Base-by-base conservation (phyloP, 768 basidiomycete species). In the Tricholomella constricta region DNA sequence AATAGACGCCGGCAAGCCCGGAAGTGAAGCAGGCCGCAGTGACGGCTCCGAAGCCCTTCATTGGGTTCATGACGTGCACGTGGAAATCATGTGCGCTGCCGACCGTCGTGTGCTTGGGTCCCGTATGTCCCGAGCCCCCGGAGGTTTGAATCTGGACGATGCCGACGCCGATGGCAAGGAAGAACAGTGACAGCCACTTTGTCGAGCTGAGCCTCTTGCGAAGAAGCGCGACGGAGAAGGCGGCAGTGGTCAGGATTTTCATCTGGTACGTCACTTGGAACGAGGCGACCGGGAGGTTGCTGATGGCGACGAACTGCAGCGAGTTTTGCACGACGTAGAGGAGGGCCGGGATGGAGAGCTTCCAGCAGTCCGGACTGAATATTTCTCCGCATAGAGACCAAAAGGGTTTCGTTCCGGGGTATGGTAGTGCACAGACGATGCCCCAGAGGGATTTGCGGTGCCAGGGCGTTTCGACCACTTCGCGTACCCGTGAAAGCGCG, bases 201-300 rank as follows among this genome's bases (percentile, higher is more conserved):
- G 78, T 78, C 0, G 79, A 70, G 26, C 79, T 78, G 35, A 98
- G 76, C 62, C 79, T 82, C 65, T 79, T 90, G 36, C 93, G 85
- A 14, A 96, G 82, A 55, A 98, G 79, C 2, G 83, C 71, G 49
- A 96, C 93, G 38, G 91, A 92, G 69, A 95, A 95, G 45, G 89
- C 92, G 19, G 94, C 95, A 14, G 94, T 98, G 44, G 94, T 98
- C 51, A 98, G 80, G 67, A 98, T 98, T 72, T 98, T 98, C 94
- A 98, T 95, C 72, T 98, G 94, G 69, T 98, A 96, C 8, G 91
- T 91, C 57, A 98, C 94, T 69, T 98, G 96, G 75, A 98, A 99
- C 2, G 96, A 93, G 12, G 97, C 96, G 48, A 94, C 95, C 34
- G 93, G 92, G 52, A 99, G 83, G 71, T 99, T 98, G 59, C 85